Evolutionary conservation across 2,329 filamentous ascomycete species (phyloP).

Genomic region (Penicillium frequentans): DNA sequence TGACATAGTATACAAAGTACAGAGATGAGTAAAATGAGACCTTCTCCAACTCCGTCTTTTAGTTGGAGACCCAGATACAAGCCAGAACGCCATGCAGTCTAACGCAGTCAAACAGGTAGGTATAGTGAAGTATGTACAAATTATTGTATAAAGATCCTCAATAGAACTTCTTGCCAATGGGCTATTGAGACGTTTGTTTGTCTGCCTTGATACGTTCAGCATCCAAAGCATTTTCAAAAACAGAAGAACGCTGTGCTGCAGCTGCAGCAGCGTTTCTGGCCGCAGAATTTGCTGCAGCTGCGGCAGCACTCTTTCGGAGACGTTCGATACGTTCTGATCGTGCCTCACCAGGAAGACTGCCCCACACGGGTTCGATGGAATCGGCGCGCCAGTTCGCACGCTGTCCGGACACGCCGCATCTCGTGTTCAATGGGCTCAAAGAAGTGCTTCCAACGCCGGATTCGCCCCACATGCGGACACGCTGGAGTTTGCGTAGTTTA

Average conservation of each 20-base stretch:
- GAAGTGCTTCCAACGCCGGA: conserved; percentile 40
- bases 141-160: background rate
- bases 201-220: conserved; percentile 1
- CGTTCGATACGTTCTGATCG: conserved; percentile 39
- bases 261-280: conserved; percentile 9
- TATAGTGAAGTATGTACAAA: background rate
- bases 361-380: conserved; percentile 43
- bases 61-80: background rate
- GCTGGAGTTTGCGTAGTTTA: conserved; percentile 81
- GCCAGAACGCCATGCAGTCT: conserved; percentile 8
- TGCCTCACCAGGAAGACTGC: conserved; percentile 40
- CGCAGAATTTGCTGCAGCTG: conserved; percentile 14
- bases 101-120: conserved; percentile 3
- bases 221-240: conserved; percentile 6
- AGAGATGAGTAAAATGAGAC: background rate
- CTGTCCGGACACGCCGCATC: conserved; percentile 23
- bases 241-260: conserved; percentile 2
- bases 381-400: conserved; percentile 46
- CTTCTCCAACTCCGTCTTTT: background rate
- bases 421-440: conserved; percentile 28
- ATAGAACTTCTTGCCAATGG: background rate
- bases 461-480: conserved; percentile 81
- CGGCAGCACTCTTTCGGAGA: conserved; percentile 32
- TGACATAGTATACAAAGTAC: conserved; percentile 10
- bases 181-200: conserved; percentile 1